A percentile compares a stretch with the other conserved stretches of the same genome.
Conservation (phyloP, 805 yeast genomes). For the Zygosaccharomyces kombuchaensis region DNA sequence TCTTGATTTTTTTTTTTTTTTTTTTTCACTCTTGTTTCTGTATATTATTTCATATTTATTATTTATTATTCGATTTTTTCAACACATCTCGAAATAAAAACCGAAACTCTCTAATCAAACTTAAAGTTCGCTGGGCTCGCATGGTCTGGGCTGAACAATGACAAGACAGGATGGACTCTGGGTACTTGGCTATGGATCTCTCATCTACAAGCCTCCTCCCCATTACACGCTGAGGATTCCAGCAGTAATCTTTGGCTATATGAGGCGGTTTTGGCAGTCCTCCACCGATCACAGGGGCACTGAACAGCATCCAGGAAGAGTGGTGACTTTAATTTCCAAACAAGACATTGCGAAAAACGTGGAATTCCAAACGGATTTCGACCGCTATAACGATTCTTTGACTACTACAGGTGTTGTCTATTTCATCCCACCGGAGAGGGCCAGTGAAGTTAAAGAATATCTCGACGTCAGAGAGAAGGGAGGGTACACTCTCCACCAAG, state of each 20-base stretch:
- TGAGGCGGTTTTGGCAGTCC: slow-evolving; percentile 87
- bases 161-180: slow-evolving; percentile 42
- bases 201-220: slow-evolving; percentile 88
- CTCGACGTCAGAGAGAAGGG: slow-evolving; percentile 83
- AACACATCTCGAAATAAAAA: too few relatives aligned
- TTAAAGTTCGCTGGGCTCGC: background rate
- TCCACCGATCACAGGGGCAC: slow-evolving; percentile 90
- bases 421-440: slow-evolving; percentile 64
- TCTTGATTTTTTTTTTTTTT: background rate
- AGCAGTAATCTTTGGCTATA: slow-evolving; percentile 71
- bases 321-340: slow-evolving; percentile 70
- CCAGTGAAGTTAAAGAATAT: slow-evolving; percentile 57
- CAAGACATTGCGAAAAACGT: slow-evolving; percentile 45
- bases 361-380: slow-evolving; percentile 42
- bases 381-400: slow-evolving; percentile 38
- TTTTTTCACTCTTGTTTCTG: background rate
- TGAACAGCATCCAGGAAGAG: slow-evolving; percentile 82
- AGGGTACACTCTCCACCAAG: slow-evolving; percentile 70
- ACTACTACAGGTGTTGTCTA: slow-evolving; percentile 80
- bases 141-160: slow-evolving; percentile 6
- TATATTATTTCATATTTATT: slow-evolving; percentile 2
- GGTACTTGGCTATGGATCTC: slow-evolving; percentile 88
- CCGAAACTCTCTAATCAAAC: background rate
- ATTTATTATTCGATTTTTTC: background rate
- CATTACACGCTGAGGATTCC: slow-evolving; percentile 55